phyloP scores from a whole-genome alignment of 2,329 filamentous ascomycete species.

The Pseudocercospora pini-densiflorae region DNA sequence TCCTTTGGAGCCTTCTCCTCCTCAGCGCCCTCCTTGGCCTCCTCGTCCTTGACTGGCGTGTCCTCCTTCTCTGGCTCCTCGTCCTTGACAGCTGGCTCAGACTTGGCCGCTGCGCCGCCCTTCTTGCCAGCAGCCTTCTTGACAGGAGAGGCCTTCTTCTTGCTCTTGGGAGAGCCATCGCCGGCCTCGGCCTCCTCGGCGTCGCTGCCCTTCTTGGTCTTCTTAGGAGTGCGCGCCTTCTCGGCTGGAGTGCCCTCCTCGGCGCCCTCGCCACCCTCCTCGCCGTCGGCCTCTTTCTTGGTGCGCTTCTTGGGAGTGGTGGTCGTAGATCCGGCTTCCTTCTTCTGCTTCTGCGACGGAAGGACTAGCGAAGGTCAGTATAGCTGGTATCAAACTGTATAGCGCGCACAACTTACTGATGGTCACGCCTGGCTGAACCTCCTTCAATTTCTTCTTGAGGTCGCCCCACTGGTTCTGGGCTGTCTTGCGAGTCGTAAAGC shows the following conservation, averaged over 20 bases:
- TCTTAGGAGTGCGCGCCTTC: constrained; percentile 26
- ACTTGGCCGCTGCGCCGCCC: constrained; percentile 20
- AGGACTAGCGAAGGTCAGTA: constrained; percentile 12
- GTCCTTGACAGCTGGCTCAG: constrained; percentile 6
- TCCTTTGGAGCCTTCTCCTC: constrained; percentile 23
- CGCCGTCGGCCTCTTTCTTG: constrained; percentile 32
- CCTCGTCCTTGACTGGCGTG: constrained; percentile 8
- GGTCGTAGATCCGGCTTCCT: background rate
- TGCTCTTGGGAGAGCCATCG: constrained; percentile 22
- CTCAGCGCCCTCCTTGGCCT: constrained; percentile 9
- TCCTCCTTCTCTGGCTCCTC: constrained; percentile 32
- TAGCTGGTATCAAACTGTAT: background rate
- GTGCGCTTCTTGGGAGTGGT: constrained; percentile 35
- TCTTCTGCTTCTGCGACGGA: constrained; percentile 15
- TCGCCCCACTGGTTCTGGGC: constrained; percentile 41
- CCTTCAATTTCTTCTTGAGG: constrained; percentile 41
- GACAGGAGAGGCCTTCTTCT: constrained; percentile 18
- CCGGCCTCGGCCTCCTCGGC: constrained; percentile 17
- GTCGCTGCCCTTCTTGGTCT: constrained; percentile 27
- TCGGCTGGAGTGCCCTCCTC: constrained; percentile 19
- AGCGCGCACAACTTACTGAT: constrained; percentile 19
- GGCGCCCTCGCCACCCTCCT: constrained; percentile 26
- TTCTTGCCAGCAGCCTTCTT: constrained; percentile 18
- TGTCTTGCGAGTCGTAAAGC: constrained; percentile 39
- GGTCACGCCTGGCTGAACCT: constrained; percentile 21